Percentiles rank a stretch among this genome's conserved stretches.
These are phyloP conservation scores for Syncephalastrum racemosum DNA, from an alignment of 371 early-diverging fungal genomes.

Conservation along the genomic window DNA sequence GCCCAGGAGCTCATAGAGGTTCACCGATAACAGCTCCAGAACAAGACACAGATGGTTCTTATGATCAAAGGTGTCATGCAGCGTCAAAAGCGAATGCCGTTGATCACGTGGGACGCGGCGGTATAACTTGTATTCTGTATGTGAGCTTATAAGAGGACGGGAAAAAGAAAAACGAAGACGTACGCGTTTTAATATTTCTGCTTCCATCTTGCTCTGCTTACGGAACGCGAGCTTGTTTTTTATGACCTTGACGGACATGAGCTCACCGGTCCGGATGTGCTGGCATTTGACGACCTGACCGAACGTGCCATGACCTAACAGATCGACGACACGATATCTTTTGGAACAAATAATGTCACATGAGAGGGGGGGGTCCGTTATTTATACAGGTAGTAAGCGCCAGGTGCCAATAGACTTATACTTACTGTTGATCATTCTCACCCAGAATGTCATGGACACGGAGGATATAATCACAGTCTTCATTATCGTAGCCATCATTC, in stretches of 20 bases:
- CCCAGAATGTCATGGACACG: constrained; percentile 94
- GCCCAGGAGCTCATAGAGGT: constrained; percentile 92
- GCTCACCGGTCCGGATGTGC: constrained; percentile 75
- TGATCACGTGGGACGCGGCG: constrained; percentile 71
- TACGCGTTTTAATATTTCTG: constrained; percentile 80
- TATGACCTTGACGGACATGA: constrained; percentile 96
- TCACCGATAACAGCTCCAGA: constrained; percentile 92
- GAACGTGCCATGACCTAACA: constrained; percentile 97
- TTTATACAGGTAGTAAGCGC: background rate
- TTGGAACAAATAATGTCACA: background rate
- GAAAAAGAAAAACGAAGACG: background rate
- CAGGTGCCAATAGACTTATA: background rate
- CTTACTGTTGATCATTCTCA: constrained; percentile 71
- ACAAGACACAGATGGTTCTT: constrained; percentile 93
- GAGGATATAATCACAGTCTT: constrained; percentile 91
- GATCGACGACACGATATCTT: constrained; percentile 85
- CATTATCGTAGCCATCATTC: constrained; percentile 94
- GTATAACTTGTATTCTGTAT: constrained; percentile 19
- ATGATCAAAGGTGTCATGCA: constrained; percentile 86
- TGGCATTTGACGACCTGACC: constrained; percentile 97
- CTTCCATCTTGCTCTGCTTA: constrained; percentile 93
- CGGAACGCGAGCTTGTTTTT: constrained; percentile 92
- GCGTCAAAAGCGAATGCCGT: constrained; percentile 76
- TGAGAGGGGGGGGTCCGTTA: background rate
- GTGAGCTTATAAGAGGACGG: no score